phyloP scores from a whole-genome alignment of 352 stramenopile genomes.

The Phytopythium ostracodes region DNA sequence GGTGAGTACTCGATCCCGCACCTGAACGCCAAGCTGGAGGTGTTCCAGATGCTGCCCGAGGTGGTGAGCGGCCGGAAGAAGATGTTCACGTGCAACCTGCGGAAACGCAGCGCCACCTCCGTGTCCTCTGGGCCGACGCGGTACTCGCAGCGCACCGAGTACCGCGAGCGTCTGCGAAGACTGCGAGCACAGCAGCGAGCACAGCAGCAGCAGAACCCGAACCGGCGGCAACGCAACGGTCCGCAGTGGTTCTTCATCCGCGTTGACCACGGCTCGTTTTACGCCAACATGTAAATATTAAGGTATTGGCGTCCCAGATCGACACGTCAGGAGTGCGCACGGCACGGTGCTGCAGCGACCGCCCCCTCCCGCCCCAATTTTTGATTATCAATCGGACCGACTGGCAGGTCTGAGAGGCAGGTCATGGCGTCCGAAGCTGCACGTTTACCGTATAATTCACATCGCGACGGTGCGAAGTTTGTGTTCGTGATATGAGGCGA shows the following conservation, averaged over 20 bases:
- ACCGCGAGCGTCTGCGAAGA: constrained; percentile 31
- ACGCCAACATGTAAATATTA: constrained; percentile 14
- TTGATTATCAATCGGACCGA: too few species aligned
- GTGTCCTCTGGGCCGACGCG: constrained; percentile 19
- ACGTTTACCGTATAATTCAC: too few species aligned
- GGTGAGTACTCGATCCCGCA: constrained; percentile 43
- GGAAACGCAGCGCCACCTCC: constrained; percentile 33
- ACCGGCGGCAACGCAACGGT: constrained; percentile 15
- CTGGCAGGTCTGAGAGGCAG: too few species aligned
- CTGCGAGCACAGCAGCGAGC: constrained; percentile 22
- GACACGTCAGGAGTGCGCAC: neutral
- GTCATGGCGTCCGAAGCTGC: too few species aligned
- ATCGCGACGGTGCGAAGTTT: too few species aligned
- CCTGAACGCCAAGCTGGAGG: constrained; percentile 37
- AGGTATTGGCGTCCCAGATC: neutral
- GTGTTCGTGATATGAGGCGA: too few species aligned
- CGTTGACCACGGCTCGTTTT: constrained; percentile 38
- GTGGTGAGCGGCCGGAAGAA: constrained; percentile 40
- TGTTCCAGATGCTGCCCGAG: constrained; percentile 47
- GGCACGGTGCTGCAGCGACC: neutral
- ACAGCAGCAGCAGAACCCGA: constrained; percentile 13
- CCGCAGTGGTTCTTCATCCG: constrained; percentile 29
- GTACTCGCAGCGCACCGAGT: constrained; percentile 38
- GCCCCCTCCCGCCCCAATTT: too few species aligned
- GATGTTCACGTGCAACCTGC: constrained; percentile 39